Evolutionary conservation across 345 rosid genomes (phyloP).

Genomic region (Linum trigynum): DNA sequence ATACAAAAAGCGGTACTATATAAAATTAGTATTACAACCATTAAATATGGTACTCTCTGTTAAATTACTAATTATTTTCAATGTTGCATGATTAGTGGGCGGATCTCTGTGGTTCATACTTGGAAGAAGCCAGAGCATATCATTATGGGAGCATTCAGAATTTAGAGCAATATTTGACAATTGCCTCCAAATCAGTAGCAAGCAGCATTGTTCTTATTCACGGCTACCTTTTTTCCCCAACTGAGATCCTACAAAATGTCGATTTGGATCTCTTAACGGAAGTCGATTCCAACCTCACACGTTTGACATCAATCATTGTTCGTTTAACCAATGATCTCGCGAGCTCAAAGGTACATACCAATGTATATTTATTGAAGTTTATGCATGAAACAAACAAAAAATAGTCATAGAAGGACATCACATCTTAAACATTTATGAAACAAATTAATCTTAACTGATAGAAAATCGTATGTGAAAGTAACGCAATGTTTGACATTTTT

Average conservation of each 20-base stretch:
- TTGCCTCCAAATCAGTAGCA: background rate
- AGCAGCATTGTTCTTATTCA: background rate
- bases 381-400: no score
- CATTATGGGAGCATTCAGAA: constrained; percentile 6
- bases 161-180: constrained; percentile 14
- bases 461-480: background rate
- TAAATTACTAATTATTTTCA: background rate
- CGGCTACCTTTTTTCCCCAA: background rate
- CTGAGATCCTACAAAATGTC: background rate
- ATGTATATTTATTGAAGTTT: no score
- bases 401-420: no score
- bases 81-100: constrained; percentile 9
- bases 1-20: constrained; percentile 5
- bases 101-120: constrained; percentile 10
- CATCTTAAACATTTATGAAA: no score
- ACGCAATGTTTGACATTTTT: no score
- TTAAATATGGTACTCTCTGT: no score
- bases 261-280: background rate
- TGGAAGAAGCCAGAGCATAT: constrained; percentile 13
- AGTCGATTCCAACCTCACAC: background rate
- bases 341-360: constrained; percentile 9
- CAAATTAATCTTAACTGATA: no score
- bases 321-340: constrained; percentile 15
- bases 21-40: no score
- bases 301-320: background rate